Base-by-base conservation (phyloP, 2,329 filamentous ascomycete species). In the Xylaria sp. region DNA sequence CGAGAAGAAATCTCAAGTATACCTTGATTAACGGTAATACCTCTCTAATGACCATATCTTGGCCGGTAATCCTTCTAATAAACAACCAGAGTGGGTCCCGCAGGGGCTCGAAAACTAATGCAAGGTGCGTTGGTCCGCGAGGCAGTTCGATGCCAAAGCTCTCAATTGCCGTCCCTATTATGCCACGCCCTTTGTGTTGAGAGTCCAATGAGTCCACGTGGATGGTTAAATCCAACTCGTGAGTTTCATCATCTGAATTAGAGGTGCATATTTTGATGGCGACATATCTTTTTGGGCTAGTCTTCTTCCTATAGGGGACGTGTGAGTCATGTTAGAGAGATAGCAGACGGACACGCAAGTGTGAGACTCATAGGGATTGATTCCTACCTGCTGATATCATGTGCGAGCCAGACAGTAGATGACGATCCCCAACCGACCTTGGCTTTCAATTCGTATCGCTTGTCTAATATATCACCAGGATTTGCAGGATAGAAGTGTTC, bases 391-490 rank as follows among this genome's bases (percentile, higher is more conserved):
- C 54, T 40, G n/a, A 50, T 57, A 12, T 50, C 43, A 1, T 57
- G 43, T 31, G 54, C 54, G 21, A 57, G 54, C 54, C 54, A 57
- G 23, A 57, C 54, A 8, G 54, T 57, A 15, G 54, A 57, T 33
- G 43, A 49, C 12, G 43, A 49, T 12, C 54, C 54, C 54, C 54
- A 57, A n/a, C 54, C 54, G 21, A 57, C 38, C 35, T 50, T 57
- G 8, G 45, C 43, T 45, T 49, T 57, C 54, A 49, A 47, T 47
- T 57, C 11, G n/a, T 50, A 57, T 42, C 35, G 43, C 23, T 40
- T 31, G 35, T 57, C 17, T 35, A 57, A 38, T n/a, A 57, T 11
- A 40, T 57, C 54, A 4, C 54, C 43, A 14, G 43, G 43, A 50
- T 57, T 40, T n/a, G 54, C 33, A 25, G 43, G 43, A 17, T 49